A percentile compares a stretch with the other conserved stretches of the same genome.
Conservation (phyloP, 257 asterid species). For the Thymus quinquecostatus region DNA sequence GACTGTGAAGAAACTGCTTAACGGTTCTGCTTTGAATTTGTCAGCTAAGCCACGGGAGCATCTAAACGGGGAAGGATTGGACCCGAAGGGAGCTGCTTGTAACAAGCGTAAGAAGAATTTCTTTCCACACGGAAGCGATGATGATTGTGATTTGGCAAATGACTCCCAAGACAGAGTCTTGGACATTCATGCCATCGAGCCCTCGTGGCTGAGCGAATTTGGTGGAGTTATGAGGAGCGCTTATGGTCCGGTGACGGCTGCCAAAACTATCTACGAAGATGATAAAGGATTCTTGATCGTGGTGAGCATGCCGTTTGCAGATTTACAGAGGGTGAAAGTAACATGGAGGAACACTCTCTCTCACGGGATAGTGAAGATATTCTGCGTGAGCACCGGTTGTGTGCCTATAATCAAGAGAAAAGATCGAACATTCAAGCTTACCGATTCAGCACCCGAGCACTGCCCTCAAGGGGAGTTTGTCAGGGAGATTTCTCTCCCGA, state of each 20-base stretch:
- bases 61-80: slow-evolving; percentile 31
- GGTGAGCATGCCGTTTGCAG: slow-evolving; percentile 38
- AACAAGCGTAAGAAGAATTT: slow-evolving; percentile 33
- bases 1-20: slow-evolving; percentile 20
- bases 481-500: slow-evolving; percentile 37
- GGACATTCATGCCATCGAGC: slow-evolving; percentile 38
- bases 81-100: slow-evolving; percentile 23
- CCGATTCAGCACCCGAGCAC: slow-evolving; percentile 35
- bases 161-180: slow-evolving; percentile 32
- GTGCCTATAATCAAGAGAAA: slow-evolving; percentile 36
- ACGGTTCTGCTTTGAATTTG: slow-evolving; percentile 31
- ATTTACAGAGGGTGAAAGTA: slow-evolving; percentile 34
- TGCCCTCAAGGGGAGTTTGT: slow-evolving; percentile 39
- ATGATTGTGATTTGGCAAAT: slow-evolving; percentile 34
- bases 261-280: slow-evolving; percentile 36
- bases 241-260: slow-evolving; percentile 38
- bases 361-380: slow-evolving; percentile 34
- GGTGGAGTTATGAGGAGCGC: slow-evolving; percentile 39
- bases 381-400: slow-evolving; percentile 39
- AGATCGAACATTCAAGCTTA: slow-evolving; percentile 34
- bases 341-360: slow-evolving; percentile 43
- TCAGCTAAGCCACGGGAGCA: slow-evolving; percentile 26
- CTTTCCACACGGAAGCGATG: slow-evolving; percentile 35
- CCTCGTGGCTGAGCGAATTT: slow-evolving; percentile 29
- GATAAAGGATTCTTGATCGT: slow-evolving; percentile 35